Percentiles rank a stretch among this genome's conserved stretches.
phyloP scores from a whole-genome alignment of 2,329 filamentous ascomycete species.

The Aspergillus sp. region DNA sequence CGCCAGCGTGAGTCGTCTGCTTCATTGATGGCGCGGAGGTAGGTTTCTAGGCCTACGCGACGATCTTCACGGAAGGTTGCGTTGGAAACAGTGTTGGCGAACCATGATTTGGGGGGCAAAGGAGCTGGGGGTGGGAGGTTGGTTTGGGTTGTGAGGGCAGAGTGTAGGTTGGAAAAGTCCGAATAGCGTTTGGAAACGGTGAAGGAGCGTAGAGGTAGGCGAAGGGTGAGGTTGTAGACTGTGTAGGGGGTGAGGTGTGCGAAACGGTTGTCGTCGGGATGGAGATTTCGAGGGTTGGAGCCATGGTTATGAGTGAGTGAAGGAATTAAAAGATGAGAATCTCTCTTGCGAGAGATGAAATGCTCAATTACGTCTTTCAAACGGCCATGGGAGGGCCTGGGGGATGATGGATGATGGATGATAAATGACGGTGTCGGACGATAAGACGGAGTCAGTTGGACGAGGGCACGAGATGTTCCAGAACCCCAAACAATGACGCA shows the following conservation, averaged over 20 bases:
- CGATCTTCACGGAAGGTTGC: slow-evolving; percentile 54
- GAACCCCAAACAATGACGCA: slow-evolving; percentile 3
- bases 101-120: slow-evolving; percentile 58
- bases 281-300: slow-evolving; percentile 40
- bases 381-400: too few relatives aligned
- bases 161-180: slow-evolving; percentile 56
- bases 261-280: slow-evolving; percentile 47
- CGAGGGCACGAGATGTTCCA: background rate
- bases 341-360: too few relatives aligned
- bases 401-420: too few relatives aligned
- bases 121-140: slow-evolving; percentile 48
- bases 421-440: too few relatives aligned
- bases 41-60: slow-evolving; percentile 52
- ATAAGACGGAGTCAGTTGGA: background rate
- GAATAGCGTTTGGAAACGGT: slow-evolving; percentile 60
- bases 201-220: slow-evolving; percentile 57
- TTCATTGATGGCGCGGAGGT: slow-evolving; percentile 55
- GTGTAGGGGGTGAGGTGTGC: slow-evolving; percentile 52
- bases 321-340: too few relatives aligned
- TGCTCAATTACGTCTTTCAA: too few relatives aligned
- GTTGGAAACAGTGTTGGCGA: slow-evolving; percentile 53
- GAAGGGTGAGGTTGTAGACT: slow-evolving; percentile 57
- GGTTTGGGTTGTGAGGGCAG: slow-evolving; percentile 46
- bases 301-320: slow-evolving; percentile 27
- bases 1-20: slow-evolving; percentile 55